A percentile compares a stretch with the other conserved stretches of the same genome.
These are phyloP conservation scores for Porcisia hertigi DNA, from an alignment of 208 protist genomes.

Conservation along the genomic window DNA sequence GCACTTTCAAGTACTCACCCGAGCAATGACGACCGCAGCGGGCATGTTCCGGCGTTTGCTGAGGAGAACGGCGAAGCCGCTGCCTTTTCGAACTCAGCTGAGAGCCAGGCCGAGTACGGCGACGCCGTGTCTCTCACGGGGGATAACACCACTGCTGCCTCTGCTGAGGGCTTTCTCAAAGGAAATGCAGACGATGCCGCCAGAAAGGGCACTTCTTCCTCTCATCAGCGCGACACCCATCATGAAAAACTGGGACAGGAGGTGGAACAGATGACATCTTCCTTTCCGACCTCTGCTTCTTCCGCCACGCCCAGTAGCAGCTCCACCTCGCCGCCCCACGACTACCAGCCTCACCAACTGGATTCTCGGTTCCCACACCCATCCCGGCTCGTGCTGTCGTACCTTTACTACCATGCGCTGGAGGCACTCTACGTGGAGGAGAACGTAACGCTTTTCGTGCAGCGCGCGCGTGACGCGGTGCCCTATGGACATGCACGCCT, in stretches of 20 bases:
- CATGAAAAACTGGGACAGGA: background rate
- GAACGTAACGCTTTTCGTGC: constrained; percentile 57
- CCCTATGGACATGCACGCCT: constrained; percentile 64
- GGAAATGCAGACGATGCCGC: background rate
- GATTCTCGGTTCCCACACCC: constrained; percentile 1
- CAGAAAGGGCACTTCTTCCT: background rate
- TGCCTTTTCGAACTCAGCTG: background rate
- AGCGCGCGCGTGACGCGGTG: constrained; percentile 45
- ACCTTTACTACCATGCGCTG: constrained; percentile 63
- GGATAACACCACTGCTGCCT: background rate
- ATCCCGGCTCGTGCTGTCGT: constrained; percentile 45
- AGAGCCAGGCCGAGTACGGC: background rate
- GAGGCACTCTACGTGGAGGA: constrained; percentile 58
- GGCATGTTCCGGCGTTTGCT: background rate
- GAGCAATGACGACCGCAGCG: background rate
- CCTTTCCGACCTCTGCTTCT: background rate
- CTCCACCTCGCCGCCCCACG: background rate
- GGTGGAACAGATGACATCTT: background rate
- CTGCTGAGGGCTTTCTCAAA: background rate
- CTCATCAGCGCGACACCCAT: background rate
- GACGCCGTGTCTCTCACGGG: background rate
- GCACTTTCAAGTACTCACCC: background rate
- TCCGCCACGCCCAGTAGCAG: background rate
- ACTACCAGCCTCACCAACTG: background rate
- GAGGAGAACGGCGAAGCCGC: too few species aligned